Percentiles rank a stretch among this genome's conserved stretches.
Evolutionary conservation across 306 rosid species (phyloP).

Genomic region (Citrullus amarus): DNA sequence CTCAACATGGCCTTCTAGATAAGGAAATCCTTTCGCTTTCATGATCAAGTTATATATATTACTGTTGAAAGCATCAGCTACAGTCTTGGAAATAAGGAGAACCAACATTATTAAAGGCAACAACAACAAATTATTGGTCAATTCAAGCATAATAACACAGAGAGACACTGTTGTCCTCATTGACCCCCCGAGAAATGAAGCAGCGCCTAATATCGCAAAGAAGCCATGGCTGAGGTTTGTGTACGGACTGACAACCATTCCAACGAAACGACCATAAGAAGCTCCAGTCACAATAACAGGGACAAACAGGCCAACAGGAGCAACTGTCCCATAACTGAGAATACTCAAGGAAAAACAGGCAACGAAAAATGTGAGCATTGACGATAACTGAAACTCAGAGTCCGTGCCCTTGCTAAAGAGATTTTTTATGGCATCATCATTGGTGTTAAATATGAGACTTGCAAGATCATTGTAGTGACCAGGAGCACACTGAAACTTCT

Average conservation of each 20-base stretch:
- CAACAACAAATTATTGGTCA: slow-evolving; percentile 75
- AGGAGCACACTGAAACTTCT: slow-evolving; percentile 80
- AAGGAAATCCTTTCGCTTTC: slow-evolving; percentile 93
- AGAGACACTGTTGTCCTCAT: slow-evolving; percentile 93
- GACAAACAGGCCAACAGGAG: slow-evolving; percentile 81
- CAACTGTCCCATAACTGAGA: slow-evolving; percentile 78
- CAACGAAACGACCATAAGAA: slow-evolving; percentile 76
- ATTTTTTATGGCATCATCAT: slow-evolving; percentile 84
- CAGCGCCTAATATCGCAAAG: slow-evolving; percentile 85
- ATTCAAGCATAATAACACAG: slow-evolving; percentile 75
- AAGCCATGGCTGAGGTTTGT: slow-evolving; percentile 73
- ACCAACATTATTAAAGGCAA: slow-evolving; percentile 85
- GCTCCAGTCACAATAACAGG: slow-evolving; percentile 96
- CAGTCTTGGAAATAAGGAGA: slow-evolving; percentile 74
- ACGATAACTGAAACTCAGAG: slow-evolving; percentile 45
- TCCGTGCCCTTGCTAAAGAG: slow-evolving; percentile 70
- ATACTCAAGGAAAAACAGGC: slow-evolving; percentile 62
- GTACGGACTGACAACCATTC: slow-evolving; percentile 52
- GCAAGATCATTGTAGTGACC: slow-evolving; percentile 86
- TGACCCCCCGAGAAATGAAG: slow-evolving; percentile 87
- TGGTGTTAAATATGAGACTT: slow-evolving; percentile 92
- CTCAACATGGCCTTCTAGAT: slow-evolving; percentile 72
- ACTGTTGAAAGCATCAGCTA: slow-evolving; percentile 74
- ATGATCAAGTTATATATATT: slow-evolving; percentile 77
- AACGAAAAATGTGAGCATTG: slow-evolving; percentile 50